These are phyloP conservation scores for Gracilaria gracilis DNA, from an alignment of 23 red algal genomes.

Conservation along the genomic window DNA sequence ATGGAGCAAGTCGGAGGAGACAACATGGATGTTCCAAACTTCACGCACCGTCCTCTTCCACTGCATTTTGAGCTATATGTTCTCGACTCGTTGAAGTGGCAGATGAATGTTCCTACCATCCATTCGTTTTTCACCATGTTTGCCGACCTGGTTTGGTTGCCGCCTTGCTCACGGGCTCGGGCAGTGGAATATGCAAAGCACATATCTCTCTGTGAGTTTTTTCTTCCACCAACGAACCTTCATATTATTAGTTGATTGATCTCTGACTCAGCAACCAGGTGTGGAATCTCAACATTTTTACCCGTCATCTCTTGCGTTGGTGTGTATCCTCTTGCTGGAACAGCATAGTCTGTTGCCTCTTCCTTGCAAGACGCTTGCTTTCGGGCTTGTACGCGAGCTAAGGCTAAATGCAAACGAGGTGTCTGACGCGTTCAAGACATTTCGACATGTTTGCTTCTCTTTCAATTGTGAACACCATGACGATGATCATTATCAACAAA, in stretches of 20 bases:
- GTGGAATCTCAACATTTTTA: conserved; percentile 28
- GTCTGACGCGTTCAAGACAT: conserved; percentile 13
- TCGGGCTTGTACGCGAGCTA: conserved; percentile 1
- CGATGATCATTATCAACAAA: conserved; percentile 14
- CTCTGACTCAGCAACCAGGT: conserved; percentile 7
- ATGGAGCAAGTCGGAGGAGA: conserved; percentile 49
- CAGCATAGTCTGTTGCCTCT: conserved; percentile 39
- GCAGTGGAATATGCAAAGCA: conserved; percentile 41
- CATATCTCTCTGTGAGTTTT: conserved; percentile 46
- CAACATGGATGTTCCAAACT: conserved; percentile 35
- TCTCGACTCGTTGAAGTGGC: conserved; percentile 24
- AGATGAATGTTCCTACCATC: conserved; percentile 48
- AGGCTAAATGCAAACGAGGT: not conserved
- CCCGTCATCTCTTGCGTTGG: conserved; percentile 42
- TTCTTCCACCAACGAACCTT: not conserved
- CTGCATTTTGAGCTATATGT: conserved; percentile 22
- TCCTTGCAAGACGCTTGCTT: conserved; percentile 23
- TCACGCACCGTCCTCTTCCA: not conserved
- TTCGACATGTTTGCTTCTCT: conserved; percentile 28
- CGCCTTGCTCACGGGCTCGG: not conserved
- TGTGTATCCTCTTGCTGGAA: conserved; percentile 52
- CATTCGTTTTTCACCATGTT: conserved; percentile 31
- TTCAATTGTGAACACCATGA: not conserved
- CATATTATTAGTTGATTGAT: too few relatives aligned
- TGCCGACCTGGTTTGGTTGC: conserved; percentile 38